These are phyloP conservation scores for Cladosporium colombiae DNA, from an alignment of 2,329 filamentous ascomycete species.

Conservation along the genomic window DNA sequence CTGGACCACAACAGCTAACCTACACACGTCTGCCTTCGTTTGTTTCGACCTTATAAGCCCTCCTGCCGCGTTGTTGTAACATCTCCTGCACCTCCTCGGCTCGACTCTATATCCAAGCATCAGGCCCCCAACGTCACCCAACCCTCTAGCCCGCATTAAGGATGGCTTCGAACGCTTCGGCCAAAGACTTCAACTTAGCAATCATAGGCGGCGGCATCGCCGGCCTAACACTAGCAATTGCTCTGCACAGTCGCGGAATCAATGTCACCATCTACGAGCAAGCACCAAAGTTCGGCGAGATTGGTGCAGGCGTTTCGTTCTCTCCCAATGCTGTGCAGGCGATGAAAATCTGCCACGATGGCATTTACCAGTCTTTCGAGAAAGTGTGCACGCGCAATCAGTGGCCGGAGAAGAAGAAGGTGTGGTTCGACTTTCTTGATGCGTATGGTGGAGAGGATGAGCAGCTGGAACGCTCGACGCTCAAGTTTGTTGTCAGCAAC, in stretches of 20 bases:
- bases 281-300: slow-evolving; percentile 56
- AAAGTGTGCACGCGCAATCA: slow-evolving; percentile 45
- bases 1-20: background rate
- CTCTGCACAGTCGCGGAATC: slow-evolving; percentile 47
- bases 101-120: background rate
- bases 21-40: background rate
- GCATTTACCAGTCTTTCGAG: slow-evolving; percentile 46
- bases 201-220: slow-evolving; percentile 61
- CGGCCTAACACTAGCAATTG: slow-evolving; percentile 57
- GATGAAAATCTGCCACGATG: slow-evolving; percentile 55
- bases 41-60: background rate
- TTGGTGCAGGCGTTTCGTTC: slow-evolving; percentile 60
- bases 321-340: slow-evolving; percentile 57
- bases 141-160: background rate
- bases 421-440: slow-evolving; percentile 48
- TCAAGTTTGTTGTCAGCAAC: slow-evolving; percentile 32
- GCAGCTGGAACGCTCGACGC: slow-evolving; percentile 25
- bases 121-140: background rate
- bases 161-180: background rate
- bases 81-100: slow-evolving; percentile 12
- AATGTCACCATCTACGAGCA: slow-evolving; percentile 58
- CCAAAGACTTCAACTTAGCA: slow-evolving; percentile 30
- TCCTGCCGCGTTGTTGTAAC: background rate
- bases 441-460: slow-evolving; percentile 33
- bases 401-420: slow-evolving; percentile 37